Evolutionary conservation across 2,329 filamentous ascomycete species (phyloP).

Genomic region (Lachnellula suecica): DNA sequence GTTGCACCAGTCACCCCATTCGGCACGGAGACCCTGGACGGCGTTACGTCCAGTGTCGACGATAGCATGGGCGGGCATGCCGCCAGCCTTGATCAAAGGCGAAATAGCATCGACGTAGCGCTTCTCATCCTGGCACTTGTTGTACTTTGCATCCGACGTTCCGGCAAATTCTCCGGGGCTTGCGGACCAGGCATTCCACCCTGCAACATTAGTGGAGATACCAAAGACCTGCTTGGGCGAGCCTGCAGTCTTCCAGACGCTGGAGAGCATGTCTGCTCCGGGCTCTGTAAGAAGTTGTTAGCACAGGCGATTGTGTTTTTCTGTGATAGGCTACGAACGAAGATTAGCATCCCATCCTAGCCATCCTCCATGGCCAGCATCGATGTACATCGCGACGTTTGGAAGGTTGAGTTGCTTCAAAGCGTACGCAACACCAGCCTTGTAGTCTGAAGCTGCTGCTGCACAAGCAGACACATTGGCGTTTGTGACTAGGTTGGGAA

Average conservation of each 20-base stretch:
- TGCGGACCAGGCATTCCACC: conserved; percentile 47
- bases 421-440: conserved; percentile 50
- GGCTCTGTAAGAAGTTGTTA: conserved; percentile 27
- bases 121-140: conserved; percentile 41
- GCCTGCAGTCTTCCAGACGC: conserved; percentile 50
- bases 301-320: not conserved
- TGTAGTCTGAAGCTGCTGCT: conserved; percentile 47
- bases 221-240: conserved; percentile 50
- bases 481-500: conserved; percentile 61
- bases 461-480: conserved; percentile 49
- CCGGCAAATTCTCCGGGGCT: conserved; percentile 31
- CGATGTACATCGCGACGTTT: conserved; percentile 58
- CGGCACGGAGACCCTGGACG: conserved; percentile 41
- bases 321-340: conserved; percentile 7
- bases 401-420: conserved; percentile 51
- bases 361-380: conserved; percentile 59
- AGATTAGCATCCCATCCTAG: conserved; percentile 58
- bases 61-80: conserved; percentile 43
- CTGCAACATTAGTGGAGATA: conserved; percentile 57
- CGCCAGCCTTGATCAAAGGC: conserved; percentile 30
- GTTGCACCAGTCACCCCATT: conserved; percentile 49
- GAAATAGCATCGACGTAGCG: conserved; percentile 41
- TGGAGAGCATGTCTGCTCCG: conserved; percentile 46
- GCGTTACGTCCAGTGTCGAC: conserved; percentile 51
- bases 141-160: conserved; percentile 47